These are phyloP conservation scores for Geum urbanum DNA, from an alignment of 306 rosid genomes.

Conservation along the genomic window DNA sequence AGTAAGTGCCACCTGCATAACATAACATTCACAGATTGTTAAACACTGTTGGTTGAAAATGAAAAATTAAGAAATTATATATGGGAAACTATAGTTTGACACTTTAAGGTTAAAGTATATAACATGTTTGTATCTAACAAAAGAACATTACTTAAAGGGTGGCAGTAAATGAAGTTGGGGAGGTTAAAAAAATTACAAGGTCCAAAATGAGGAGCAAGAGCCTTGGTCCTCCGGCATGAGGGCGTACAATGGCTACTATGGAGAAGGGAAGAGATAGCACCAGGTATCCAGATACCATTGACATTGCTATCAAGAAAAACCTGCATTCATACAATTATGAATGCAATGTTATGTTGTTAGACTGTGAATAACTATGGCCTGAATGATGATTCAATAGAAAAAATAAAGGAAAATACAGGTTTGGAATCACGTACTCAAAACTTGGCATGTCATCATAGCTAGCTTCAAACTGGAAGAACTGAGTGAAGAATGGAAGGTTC, in stretches of 20 bases:
- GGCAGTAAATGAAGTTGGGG: neutral
- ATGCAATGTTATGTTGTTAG: neutral
- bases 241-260: conserved; percentile 61
- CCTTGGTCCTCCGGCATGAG: conserved; percentile 58
- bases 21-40: neutral
- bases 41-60: neutral
- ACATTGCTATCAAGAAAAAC: conserved; percentile 77
- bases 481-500: conserved; percentile 87
- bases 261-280: conserved; percentile 83
- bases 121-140: neutral
- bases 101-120: neutral
- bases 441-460: conserved; percentile 67
- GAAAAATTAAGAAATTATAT: neutral
- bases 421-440: conserved; percentile 51
- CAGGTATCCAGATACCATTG: conserved; percentile 71
- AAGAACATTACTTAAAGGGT: neutral
- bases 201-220: conserved; percentile 69
- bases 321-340: conserved; percentile 37
- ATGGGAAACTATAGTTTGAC: no score
- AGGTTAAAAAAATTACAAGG: conserved; percentile 36
- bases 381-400: neutral
- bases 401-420: neutral
- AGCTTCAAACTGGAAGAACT: conserved; percentile 88
- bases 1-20: conserved; percentile 61
- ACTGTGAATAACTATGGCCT: neutral